Conservation (phyloP, 768 basidiomycete genomes). For the Tremella mesenterica region DNA sequence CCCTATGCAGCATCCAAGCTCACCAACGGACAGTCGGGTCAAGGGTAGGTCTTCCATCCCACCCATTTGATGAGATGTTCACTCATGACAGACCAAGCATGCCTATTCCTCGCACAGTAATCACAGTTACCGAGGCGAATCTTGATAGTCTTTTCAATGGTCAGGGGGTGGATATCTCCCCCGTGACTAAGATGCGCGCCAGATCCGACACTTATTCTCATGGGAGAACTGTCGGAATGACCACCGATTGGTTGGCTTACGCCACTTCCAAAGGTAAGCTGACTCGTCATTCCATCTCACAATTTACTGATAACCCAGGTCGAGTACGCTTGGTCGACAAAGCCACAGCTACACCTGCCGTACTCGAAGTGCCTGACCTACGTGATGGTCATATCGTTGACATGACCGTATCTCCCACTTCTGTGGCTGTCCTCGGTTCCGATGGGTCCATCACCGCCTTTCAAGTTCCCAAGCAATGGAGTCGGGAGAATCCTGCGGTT, state of each 20-base stretch:
- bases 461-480: conserved; percentile 22
- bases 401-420: conserved; percentile 19
- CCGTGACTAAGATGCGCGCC: conserved; percentile 20
- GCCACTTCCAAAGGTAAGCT: conserved; percentile 22
- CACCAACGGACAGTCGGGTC: neutral
- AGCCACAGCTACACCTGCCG: conserved; percentile 16
- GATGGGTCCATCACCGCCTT: conserved; percentile 18
- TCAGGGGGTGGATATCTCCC: conserved; percentile 16
- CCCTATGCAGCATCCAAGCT: neutral
- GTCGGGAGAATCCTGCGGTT: conserved; percentile 16
- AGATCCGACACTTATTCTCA: conserved; percentile 6
- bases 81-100: conserved; percentile 12
- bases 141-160: conserved; percentile 14
- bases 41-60: neutral
- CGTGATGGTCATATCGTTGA: conserved; percentile 18
- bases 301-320: conserved; percentile 9
- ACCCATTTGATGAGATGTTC: neutral
- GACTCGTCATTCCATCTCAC: neutral
- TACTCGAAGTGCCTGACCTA: neutral
- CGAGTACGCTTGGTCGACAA: conserved; percentile 31
- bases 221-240: conserved; percentile 26
- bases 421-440: conserved; percentile 19
- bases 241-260: conserved; percentile 26
- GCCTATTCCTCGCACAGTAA: conserved; percentile 12
- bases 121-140: conserved; percentile 26